phyloP scores from a whole-genome alignment of 192 early-diverging fungal genomes.

The Coemansia sp. region DNA sequence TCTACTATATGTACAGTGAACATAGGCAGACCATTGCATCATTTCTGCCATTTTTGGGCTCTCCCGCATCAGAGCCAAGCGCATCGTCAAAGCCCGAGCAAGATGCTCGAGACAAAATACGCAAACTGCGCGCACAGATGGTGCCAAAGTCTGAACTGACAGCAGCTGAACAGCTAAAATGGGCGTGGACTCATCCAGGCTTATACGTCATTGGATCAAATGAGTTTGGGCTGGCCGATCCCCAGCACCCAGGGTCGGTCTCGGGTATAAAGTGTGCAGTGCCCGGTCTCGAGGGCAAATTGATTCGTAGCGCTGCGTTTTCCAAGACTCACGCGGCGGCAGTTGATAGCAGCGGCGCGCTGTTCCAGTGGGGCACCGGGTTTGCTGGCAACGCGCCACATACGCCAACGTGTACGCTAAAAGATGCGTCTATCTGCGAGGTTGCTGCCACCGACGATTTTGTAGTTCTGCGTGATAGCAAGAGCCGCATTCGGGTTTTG shows the following conservation, averaged over 20 bases:
- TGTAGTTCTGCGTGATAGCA: conserved; percentile 21
- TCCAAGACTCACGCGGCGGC: conserved; percentile 38
- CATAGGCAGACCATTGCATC: conserved; percentile 10
- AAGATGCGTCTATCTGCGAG: conserved; percentile 16
- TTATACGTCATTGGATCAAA: conserved; percentile 45
- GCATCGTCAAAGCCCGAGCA: conserved; percentile 1
- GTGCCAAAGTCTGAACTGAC: conserved; percentile 24
- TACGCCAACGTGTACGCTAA: conserved; percentile 20
- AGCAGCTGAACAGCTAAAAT: conserved; percentile 34
- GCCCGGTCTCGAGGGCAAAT: conserved; percentile 34
- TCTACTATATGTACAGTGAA: conserved; percentile 37
- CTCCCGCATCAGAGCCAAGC: background rate
- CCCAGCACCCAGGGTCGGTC: conserved; percentile 14
- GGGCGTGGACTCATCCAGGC: conserved; percentile 48
- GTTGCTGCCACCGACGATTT: conserved; percentile 32
- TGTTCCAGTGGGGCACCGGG: conserved; percentile 52
- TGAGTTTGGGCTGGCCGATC: conserved; percentile 36
- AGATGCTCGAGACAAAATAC: conserved; percentile 5
- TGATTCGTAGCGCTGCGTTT: conserved; percentile 38
- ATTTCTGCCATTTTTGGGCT: conserved; percentile 22
- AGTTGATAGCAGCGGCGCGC: conserved; percentile 22
- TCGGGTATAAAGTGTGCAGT: conserved; percentile 28
- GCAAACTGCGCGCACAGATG: conserved; percentile 11
- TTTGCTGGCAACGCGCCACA: conserved; percentile 31
- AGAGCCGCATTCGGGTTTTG: conserved; percentile 38